Evolutionary conservation across 495 filamentous ascomycete genomes (phyloP).

Genomic region (Zalerion maritima): DNA sequence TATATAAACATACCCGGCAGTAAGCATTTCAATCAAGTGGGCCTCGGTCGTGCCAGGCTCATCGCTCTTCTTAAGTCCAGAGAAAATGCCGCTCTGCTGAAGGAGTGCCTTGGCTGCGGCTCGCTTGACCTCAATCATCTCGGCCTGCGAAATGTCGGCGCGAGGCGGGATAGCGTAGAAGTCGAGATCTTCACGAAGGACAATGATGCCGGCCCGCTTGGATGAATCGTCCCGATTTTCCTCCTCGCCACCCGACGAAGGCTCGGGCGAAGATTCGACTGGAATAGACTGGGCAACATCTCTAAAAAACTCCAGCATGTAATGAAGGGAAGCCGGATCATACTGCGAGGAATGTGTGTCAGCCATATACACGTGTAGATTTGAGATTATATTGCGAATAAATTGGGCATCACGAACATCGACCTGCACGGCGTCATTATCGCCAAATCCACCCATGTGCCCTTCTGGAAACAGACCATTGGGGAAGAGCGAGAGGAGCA

Average conservation of each 20-base stretch:
- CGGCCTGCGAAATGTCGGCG: slow-evolving; percentile 64
- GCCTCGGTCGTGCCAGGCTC: slow-evolving; percentile 94
- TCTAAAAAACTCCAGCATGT: slow-evolving; percentile 99
- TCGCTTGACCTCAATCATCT: slow-evolving; percentile 95
- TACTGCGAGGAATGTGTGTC: slow-evolving; percentile 55
- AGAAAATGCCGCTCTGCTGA: slow-evolving; percentile 91
- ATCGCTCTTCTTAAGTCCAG: slow-evolving; percentile 83
- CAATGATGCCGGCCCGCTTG: slow-evolving; percentile 92
- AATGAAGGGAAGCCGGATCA: slow-evolving; percentile 87
- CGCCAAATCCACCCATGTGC: slow-evolving; percentile 79
- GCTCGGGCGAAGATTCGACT: slow-evolving; percentile 44
- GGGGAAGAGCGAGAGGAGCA: slow-evolving; percentile 94
- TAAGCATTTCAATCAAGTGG: slow-evolving; percentile 98
- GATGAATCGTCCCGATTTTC: slow-evolving; percentile 24
- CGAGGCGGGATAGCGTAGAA: slow-evolving; percentile 94
- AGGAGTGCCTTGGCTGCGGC: slow-evolving; percentile 78
- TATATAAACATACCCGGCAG: slow-evolving; percentile 57
- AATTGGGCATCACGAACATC: slow-evolving; percentile 54
- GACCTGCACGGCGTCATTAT: slow-evolving; percentile 89
- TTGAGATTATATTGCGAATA: slow-evolving; percentile 26
- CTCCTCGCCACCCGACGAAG: slow-evolving; percentile 31
- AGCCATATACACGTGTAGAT: slow-evolving; percentile 40
- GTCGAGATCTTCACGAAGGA: slow-evolving; percentile 89
- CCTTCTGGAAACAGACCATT: slow-evolving; percentile 96
- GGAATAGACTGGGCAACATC: slow-evolving; percentile 89